phyloP scores from a whole-genome alignment of 306 rosid genomes.

The Ormosia semicastrata region DNA sequence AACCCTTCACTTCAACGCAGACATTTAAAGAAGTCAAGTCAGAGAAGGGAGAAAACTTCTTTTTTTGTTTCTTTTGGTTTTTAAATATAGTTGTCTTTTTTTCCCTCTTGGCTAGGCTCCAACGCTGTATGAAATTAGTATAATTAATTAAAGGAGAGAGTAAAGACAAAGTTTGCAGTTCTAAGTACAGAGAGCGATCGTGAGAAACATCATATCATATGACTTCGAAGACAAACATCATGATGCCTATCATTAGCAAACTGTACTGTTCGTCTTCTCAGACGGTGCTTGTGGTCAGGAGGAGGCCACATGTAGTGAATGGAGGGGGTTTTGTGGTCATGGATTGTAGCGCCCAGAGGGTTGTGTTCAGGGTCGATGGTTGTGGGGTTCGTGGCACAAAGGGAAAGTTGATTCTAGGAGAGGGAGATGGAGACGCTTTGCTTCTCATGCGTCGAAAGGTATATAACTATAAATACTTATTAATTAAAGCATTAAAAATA shows the following conservation, averaged over 20 bases:
- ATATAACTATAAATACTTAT: neutral
- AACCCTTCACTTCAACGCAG: constrained; percentile 38
- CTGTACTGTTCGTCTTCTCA: constrained; percentile 63
- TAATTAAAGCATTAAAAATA: no score
- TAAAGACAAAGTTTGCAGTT: neutral
- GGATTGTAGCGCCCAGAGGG: constrained; percentile 54
- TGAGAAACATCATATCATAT: neutral
- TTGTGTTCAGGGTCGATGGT: constrained; percentile 81
- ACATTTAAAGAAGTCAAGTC: neutral
- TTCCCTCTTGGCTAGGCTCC: neutral
- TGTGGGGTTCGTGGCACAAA: constrained; percentile 75
- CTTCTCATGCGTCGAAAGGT: constrained; percentile 90
- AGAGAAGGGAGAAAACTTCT: neutral
- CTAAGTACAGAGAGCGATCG: neutral
- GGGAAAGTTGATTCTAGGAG: constrained; percentile 71
- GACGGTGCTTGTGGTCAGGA: constrained; percentile 59
- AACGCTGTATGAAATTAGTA: neutral
- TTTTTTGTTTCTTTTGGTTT: neutral
- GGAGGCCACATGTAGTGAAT: constrained; percentile 68
- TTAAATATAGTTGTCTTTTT: neutral
- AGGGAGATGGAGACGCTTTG: constrained; percentile 57
- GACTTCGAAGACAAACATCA: constrained; percentile 4
- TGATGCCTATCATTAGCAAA: constrained; percentile 62
- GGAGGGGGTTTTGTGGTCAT: constrained; percentile 97
- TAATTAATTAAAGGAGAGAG: neutral